Base-by-base conservation (phyloP, 1,284 basidiomycete species). In the Wallemia ichthyophaga region DNA sequence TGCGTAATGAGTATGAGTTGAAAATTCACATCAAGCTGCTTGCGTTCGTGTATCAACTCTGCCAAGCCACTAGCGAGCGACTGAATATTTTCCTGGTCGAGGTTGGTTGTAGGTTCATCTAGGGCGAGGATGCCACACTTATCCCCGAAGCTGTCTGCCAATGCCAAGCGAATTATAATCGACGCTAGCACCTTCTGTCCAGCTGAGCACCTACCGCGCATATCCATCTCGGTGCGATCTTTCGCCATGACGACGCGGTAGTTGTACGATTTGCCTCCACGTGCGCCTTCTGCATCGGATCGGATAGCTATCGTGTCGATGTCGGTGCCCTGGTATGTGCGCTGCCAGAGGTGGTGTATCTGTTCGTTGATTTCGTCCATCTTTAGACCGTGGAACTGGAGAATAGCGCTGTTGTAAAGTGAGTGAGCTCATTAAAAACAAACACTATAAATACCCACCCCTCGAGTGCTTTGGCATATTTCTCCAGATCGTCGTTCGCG, bases 341-440 rank as follows among this genome's bases (percentile, higher is more conserved):
- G 92, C 67, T 87, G 91, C 94, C 94, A 99, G 1, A 98, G 71
- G 67, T 88, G 85, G 60, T 83, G 81, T 79, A 94, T 94, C 24
- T 81, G 89, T 66, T 92, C 87, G 66, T 99, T 99, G 66, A 99
- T 91, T 74, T 99, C 94, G 69, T 89, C 87, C 94, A 99, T 96
- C 72, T 99, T 99, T 67, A 95, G 76, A n/a, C 82, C 74, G 67
- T 99, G 94, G 67, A 94, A 99, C 69, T 85, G 85, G 83, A 98
- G 89, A 70, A 98, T 96, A 55, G 89, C 92, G 65, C 87, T 19
- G 5, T 57, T 28, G 33, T 27, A 5, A n/a, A 23, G 19, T n/a
- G 23, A 19, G 26, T 11, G 21, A 28, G 15, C n/a, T 23, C 27
- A 1, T 23, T 19, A 1, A 3, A 11, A 3, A 21, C 1, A 57